Evolutionary conservation across 257 asterid genomes (phyloP).

Genomic region (Solanum sitiens): DNA sequence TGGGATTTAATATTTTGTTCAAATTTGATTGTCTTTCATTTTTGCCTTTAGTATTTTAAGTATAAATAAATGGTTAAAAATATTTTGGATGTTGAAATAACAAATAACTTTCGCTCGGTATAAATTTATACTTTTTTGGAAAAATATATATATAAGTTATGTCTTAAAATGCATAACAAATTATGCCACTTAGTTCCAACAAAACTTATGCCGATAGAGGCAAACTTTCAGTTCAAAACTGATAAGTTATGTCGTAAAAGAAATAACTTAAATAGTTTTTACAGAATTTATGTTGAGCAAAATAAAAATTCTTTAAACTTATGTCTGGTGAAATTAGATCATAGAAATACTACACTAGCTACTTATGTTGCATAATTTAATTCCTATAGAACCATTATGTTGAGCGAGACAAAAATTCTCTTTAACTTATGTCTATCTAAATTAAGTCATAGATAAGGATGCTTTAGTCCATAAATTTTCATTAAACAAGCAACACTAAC

Average conservation of each 20-base stretch:
- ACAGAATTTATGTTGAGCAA: no score
- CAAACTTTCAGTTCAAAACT: background rate
- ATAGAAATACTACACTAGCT: background rate
- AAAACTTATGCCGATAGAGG: background rate
- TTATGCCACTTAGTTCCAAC: background rate
- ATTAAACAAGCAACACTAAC: background rate
- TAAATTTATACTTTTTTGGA: no score
- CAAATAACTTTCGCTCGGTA: no score
- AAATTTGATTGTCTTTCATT: background rate
- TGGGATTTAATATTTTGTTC: background rate
- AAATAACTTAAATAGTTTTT: no score
- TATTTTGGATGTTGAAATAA: no score
- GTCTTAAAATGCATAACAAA: no score
- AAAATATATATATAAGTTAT: no score
- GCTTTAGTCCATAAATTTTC: background rate
- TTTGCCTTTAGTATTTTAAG: background rate
- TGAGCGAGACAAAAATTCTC: background rate
- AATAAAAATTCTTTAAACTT: no score
- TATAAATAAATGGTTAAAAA: no score
- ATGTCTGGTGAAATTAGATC: background rate
- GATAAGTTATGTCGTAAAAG: background rate
- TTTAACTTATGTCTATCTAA: background rate
- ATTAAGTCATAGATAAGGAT: background rate
- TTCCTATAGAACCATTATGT: background rate
- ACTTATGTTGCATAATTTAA: background rate